Base-by-base conservation (phyloP, 352 stramenopile species). In the Phytophthora capsici region DNA sequence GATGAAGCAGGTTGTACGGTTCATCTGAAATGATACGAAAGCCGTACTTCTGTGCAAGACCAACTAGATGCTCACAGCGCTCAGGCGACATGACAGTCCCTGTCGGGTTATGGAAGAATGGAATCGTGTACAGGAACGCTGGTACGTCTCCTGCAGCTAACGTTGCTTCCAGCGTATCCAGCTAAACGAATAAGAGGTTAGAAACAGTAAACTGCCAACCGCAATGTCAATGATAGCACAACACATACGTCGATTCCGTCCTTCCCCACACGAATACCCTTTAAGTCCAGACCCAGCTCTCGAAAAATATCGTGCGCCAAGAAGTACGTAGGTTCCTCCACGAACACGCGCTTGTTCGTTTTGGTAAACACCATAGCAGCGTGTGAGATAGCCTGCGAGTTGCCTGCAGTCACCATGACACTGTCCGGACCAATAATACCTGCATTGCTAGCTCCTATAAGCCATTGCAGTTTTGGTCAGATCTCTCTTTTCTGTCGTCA, bases 301-400 rank as follows among this genome's bases (percentile, higher is more conserved):
- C 78, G 78, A 49, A 98, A 98, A 75, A 98, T 97, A 36, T 91
- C 76, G 34, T 91, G 83, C 7, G 86, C 92, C 12, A 98, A 69
- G 57, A 98, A 98, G 70, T 98, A 98, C 4, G 92, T 98, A 10
- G 94, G 95, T 16, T 94, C 78, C 68, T 98, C 93, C 3, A 98
- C 80, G 58, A 96, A 94, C 12, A 97, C 90, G 16, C 90, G 79
- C 75, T 96, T 93, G 53, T 85, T 90, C 46, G 80, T 81, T 48
- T 83, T 75, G 14, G 87, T 78, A 20, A 93, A 87, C 17, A 78
- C 71, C 19, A 89, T 89, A 26, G 86, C 92, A 0, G 93, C 66
- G 26, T 98, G 82, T 9, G 94, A 93, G n/a, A 98, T 83, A 13
- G 87, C 92, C 67, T 98, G 91, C 3, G 89, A 97, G 58, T 97